Evolutionary conservation across 108 stramenopile genomes (phyloP).

Genomic region (Hondaea fermentalgiana): DNA sequence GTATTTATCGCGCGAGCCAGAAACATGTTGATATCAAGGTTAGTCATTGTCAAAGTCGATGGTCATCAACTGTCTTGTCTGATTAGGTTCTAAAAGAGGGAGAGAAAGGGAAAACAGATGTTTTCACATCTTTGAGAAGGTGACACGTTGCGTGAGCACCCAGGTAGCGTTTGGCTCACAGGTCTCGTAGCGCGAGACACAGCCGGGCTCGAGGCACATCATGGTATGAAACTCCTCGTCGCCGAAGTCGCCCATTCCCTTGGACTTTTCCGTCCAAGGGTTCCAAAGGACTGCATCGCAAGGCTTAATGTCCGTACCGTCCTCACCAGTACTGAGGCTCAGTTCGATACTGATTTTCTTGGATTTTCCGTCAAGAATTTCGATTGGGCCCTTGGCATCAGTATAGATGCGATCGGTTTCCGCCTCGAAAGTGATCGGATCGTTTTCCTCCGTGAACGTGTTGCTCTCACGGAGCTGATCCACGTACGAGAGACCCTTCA

Average conservation of each 20-base stretch:
- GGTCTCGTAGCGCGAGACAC: conserved; percentile 28
- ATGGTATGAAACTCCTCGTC: conserved; percentile 40
- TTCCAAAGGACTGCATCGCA: conserved; percentile 48
- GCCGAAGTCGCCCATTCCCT: conserved; percentile 35
- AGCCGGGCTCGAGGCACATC: conserved; percentile 50
- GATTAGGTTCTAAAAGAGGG: too few relatives aligned
- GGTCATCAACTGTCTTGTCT: too few relatives aligned
- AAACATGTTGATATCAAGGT: too few relatives aligned
- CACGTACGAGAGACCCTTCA: conserved; percentile 29
- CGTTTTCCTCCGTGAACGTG: neutral
- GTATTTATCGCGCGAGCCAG: too few relatives aligned
- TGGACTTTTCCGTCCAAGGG: conserved; percentile 40
- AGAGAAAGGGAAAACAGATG: too few relatives aligned
- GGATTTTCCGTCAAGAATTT: neutral
- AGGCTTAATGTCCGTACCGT: neutral
- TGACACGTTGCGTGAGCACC: neutral
- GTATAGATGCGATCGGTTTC: conserved; percentile 22
- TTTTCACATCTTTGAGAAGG: neutral
- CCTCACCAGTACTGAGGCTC: neutral
- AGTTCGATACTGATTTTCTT: neutral
- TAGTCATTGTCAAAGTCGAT: too few relatives aligned
- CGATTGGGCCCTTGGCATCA: neutral
- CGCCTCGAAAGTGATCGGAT: neutral
- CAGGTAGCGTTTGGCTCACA: neutral
- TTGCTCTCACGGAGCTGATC: conserved; percentile 27